Evolutionary conservation across 2,329 filamentous ascomycete species (phyloP).

Genomic region (Pseudogymnoascus sp.): DNA sequence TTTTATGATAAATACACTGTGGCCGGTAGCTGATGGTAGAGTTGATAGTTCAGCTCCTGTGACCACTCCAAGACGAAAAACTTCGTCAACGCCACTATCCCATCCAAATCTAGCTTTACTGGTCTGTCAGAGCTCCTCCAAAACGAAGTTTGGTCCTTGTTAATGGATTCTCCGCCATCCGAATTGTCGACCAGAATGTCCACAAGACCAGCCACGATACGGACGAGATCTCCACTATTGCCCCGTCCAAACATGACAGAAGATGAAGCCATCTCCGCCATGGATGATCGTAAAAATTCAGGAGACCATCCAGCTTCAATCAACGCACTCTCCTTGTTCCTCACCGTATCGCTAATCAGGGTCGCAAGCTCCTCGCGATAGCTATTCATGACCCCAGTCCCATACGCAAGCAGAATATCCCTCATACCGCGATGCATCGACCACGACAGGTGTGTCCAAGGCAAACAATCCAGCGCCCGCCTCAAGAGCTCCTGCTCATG

Average conservation of each 20-base stretch:
- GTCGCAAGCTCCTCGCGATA: slow-evolving; percentile 20
- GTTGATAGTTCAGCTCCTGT: slow-evolving; percentile 30
- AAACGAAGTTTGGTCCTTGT: slow-evolving; percentile 11
- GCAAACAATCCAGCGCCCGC: slow-evolving; percentile 26
- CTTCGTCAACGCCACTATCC: slow-evolving; percentile 27
- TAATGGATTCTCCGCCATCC: slow-evolving; percentile 12
- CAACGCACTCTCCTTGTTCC: slow-evolving; percentile 12
- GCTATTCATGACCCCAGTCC: slow-evolving; percentile 22
- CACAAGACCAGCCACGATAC: slow-evolving; percentile 26
- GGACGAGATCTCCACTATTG: slow-evolving; percentile 27
- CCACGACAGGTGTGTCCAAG: slow-evolving; percentile 29
- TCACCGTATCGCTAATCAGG: slow-evolving; percentile 15
- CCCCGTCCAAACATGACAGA: slow-evolving; percentile 26
- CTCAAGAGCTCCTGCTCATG: slow-evolving; percentile 20
- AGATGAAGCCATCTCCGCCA: slow-evolving; percentile 25
- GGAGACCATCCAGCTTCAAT: slow-evolving; percentile 24
- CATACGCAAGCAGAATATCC: slow-evolving; percentile 27
- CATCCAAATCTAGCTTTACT: slow-evolving; percentile 17
- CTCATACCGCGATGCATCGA: slow-evolving; percentile 28
- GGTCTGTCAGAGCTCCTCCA: slow-evolving; percentile 1
- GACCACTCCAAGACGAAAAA: slow-evolving; percentile 30
- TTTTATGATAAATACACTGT: slow-evolving; percentile 1
- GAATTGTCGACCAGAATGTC: slow-evolving; percentile 10
- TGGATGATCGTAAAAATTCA: slow-evolving; percentile 22
- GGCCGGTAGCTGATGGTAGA: slow-evolving; percentile 28